A percentile compares a stretch with the other conserved stretches of the same genome.
phyloP scores from a whole-genome alignment of 2,329 filamentous ascomycete genomes.

The Fusarium sp. region DNA sequence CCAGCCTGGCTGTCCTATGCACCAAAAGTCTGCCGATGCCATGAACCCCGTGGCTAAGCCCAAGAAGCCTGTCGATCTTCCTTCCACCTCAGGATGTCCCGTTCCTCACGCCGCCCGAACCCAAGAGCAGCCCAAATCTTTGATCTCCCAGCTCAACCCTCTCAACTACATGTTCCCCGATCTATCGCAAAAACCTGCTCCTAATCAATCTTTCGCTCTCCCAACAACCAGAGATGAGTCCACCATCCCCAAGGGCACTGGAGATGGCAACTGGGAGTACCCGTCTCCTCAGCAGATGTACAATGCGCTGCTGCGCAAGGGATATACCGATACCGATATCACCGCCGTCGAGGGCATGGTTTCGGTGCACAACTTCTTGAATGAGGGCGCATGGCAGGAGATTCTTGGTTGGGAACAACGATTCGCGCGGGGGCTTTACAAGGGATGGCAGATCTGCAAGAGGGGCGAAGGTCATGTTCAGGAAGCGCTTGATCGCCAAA shows the following conservation, averaged over 20 bases:
- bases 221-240: constrained; percentile 84
- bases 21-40: constrained; percentile 61
- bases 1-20: constrained; percentile 67
- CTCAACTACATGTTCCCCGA: constrained; percentile 96
- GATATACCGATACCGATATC: constrained; percentile 91
- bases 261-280: constrained; percentile 91
- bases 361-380: constrained; percentile 95
- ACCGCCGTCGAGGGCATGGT: constrained; percentile 98
- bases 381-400: constrained; percentile 96
- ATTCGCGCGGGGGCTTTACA: constrained; percentile 76
- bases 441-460: constrained; percentile 78
- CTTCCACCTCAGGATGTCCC: constrained; percentile 49
- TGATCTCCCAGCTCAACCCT: constrained; percentile 67
- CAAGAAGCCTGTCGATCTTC: constrained; percentile 33
- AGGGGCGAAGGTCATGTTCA: constrained; percentile 73
- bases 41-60: constrained; percentile 48
- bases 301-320: constrained; percentile 95
- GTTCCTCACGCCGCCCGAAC: constrained; percentile 53
- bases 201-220: constrained; percentile 76
- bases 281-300: constrained; percentile 99
- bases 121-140: constrained; percentile 52
- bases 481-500: constrained; percentile 57
- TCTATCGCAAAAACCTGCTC: constrained; percentile 81
- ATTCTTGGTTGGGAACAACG: constrained; percentile 93
- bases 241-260: constrained; percentile 88